Base-by-base conservation (phyloP, 2,329 filamentous ascomycete genomes). In the Apiospora hydei region DNA sequence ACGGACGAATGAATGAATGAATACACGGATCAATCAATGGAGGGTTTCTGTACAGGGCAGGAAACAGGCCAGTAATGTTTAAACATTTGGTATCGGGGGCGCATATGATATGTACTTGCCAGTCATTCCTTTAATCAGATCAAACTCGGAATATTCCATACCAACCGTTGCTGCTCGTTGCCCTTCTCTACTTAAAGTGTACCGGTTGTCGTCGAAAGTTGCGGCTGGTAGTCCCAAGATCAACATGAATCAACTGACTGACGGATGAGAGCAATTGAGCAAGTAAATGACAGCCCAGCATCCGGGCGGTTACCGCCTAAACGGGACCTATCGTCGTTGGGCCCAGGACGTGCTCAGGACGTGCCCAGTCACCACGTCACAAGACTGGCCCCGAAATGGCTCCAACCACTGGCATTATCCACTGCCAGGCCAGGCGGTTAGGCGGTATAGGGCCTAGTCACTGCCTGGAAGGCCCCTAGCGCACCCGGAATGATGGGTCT, bases 241-340 rank as follows among this genome's bases (percentile, higher is more conserved):
- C 41, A 43, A 43, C 6, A 2, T 30, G 26, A 57, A 2, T 30
- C 2, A 57, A 21, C 2, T 34, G 16, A 21, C 30, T 13, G 16
- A 16, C 46, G n/a, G 44, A 47, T 47, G 53, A 61, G 53, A 10
- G 26, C 26, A 21, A 61, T 61, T 61, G 53, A 61, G 53, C 53
- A 61, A 61, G 53, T 38, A 61, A 61, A 61, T 61, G 53, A 61
- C 30, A 21, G 30, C 53, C 53, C 10, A 61, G 30, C 14, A 34
- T 34, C 51, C 4, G 24, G 24, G 3, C 16, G 16, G 16, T 61
- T 4, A 61, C 26, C 26, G 2, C 14, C 53, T 2, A 21, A 34
- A 34, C 14, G 26, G 14, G 16, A 14, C 24, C 14, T 57, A 30
- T 34, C 26, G 26, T 30, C 51, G 51, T 34, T 49, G 4, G 46